Conservation (phyloP, 345 rosid genomes). For the Acer yangbiense region DNA sequence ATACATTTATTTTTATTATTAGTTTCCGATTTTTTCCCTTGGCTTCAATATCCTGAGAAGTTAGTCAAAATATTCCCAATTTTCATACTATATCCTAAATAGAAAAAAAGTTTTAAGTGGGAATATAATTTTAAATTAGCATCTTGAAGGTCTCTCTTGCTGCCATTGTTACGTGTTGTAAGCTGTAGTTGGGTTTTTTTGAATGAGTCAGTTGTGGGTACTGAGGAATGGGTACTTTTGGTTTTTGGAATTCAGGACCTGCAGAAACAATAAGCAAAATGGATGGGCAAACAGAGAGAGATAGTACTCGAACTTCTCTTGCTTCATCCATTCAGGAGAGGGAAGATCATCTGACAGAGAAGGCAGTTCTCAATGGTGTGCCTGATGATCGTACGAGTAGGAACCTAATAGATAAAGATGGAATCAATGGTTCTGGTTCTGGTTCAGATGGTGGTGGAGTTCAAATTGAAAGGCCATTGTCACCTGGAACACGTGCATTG, state of each 20-base stretch:
- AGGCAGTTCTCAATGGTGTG: slow-evolving; percentile 28
- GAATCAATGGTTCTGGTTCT: slow-evolving; percentile 23
- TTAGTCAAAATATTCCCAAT: not conserved
- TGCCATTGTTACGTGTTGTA: not conserved
- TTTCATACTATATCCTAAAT: not conserved
- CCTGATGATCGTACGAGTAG: slow-evolving; percentile 21
- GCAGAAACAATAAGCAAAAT: slow-evolving; percentile 30
- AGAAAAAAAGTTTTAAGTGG: not conserved
- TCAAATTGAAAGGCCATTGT: slow-evolving; percentile 38
- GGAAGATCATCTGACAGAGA: slow-evolving; percentile 29
- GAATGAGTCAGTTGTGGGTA: too few relatives aligned
- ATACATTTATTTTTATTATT: not conserved
- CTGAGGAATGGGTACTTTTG: not conserved
- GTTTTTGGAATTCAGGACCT: slow-evolving; percentile 6
- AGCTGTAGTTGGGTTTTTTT: not conserved
- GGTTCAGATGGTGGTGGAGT: slow-evolving; percentile 22
- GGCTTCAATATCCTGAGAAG: not conserved
- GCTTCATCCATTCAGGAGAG: slow-evolving; percentile 27
- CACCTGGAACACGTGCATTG: slow-evolving; percentile 60
- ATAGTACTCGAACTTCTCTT: slow-evolving; percentile 18
- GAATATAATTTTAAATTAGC: not conserved
- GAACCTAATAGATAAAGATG: slow-evolving; percentile 26
- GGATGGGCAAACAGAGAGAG: slow-evolving; percentile 21
- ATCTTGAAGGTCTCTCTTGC: not conserved
- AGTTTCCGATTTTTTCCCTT: not conserved